These are phyloP conservation scores for Fulvia fulva DNA, from an alignment of 2,329 filamentous ascomycete genomes.

Conservation along the genomic window DNA sequence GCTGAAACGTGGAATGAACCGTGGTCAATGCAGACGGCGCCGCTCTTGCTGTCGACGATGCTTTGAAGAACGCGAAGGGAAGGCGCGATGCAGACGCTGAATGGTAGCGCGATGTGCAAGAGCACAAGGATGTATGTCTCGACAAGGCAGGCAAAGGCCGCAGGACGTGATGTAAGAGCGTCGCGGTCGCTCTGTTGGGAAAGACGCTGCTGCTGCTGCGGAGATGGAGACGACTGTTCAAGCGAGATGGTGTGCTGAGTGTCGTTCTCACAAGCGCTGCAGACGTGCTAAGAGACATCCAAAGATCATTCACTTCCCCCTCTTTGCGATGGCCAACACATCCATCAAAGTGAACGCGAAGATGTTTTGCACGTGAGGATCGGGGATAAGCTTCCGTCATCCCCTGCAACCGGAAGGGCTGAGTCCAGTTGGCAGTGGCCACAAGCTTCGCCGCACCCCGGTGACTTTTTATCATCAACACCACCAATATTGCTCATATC, in stretches of 20 bases:
- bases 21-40: neutral
- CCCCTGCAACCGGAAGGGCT: neutral
- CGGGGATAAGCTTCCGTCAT: neutral
- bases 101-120: neutral
- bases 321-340: neutral
- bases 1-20: neutral
- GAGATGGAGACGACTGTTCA: neutral
- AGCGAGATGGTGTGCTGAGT: neutral
- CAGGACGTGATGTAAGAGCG: neutral
- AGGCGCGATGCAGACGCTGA: neutral
- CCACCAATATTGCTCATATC: no score
- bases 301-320: neutral
- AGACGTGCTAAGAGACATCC: neutral
- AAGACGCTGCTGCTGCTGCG: neutral
- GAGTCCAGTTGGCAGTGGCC: neutral
- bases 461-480: no score
- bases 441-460: no score
- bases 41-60: neutral
- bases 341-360: conserved; percentile 1
- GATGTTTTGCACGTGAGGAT: neutral
- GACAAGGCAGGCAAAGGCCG: neutral
- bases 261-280: neutral
- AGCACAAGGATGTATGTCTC: neutral
- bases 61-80: neutral
- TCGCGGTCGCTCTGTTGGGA: neutral